These are phyloP conservation scores for Anthoceros angustus DNA, from an alignment of 225 moss, liverwort and hornwort species.

Conservation along the genomic window DNA sequence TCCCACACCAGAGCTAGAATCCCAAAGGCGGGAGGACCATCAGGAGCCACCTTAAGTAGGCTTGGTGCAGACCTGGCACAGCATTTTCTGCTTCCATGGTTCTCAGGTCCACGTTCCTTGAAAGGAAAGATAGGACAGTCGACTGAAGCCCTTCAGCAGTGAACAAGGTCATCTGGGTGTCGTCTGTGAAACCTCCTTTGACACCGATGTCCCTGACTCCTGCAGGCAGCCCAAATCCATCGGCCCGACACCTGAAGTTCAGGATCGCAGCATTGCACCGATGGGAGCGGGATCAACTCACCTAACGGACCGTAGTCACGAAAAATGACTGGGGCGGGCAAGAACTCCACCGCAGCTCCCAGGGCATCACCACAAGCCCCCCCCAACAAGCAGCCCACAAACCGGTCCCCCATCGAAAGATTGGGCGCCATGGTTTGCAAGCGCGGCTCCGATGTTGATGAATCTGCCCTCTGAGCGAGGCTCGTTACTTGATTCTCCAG, in stretches of 20 bases:
- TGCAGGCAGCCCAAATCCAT: slow-evolving; percentile 5
- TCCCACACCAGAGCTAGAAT: neutral
- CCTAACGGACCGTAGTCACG: slow-evolving; percentile 17
- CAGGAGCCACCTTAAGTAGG: slow-evolving; percentile 16
- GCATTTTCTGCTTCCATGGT: slow-evolving; percentile 16
- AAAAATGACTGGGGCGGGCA: slow-evolving; percentile 12
- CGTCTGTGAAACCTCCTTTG: slow-evolving; percentile 22
- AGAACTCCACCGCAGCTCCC: slow-evolving; percentile 19
- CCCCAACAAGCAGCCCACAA: slow-evolving; percentile 19
- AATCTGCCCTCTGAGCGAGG: no score
- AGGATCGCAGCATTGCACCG: neutral
- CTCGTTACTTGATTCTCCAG: no score
- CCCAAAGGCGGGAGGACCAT: neutral
- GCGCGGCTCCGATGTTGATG: no score
- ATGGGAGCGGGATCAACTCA: neutral
- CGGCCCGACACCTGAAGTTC: neutral
- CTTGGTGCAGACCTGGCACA: slow-evolving; percentile 25
- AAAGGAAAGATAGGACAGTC: slow-evolving; percentile 6
- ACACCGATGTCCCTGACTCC: slow-evolving; percentile 14
- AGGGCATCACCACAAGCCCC: slow-evolving; percentile 32
- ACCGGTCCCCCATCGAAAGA: slow-evolving; percentile 13
- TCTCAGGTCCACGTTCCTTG: slow-evolving; percentile 8
- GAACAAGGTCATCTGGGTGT: slow-evolving; percentile 33
- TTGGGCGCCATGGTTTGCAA: slow-evolving; percentile 9
- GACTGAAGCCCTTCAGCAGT: slow-evolving; percentile 24